Base-by-base conservation (phyloP, 352 stramenopile species). In the Phytopythium chamaehyphon region DNA sequence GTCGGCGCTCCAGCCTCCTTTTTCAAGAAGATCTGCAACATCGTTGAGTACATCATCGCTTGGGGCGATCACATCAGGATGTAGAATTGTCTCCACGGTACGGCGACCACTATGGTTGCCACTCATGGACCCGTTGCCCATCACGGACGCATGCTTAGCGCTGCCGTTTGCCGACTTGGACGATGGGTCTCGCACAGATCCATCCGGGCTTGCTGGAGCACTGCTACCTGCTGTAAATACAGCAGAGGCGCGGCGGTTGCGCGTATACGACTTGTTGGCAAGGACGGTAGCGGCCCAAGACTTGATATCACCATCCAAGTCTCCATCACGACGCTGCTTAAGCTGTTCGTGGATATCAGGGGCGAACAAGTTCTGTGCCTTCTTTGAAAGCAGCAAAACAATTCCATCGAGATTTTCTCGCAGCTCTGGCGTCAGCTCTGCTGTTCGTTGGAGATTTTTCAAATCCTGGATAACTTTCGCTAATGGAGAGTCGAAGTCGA, bases 401-500 rank as follows among this genome's bases (percentile, higher is more conserved):
- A 90, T 90, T 3, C 77, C 80, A 35, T 88, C 79, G 9, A 90
- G 61, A 50, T 90, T 88, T 58, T 86, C 76, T 14, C 73, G 69
- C 23, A 89, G 51, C 26, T 90, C 81, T 1, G 74, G 71, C 4
- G 79, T 73, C 16, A 93, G 48, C 21, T 77, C 76, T 5, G 77
- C 69, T 12, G 70, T 68, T 18, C 75, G 73, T 40, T 90, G 79
- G 21, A 92, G 51, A 36, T 78, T 84, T 51, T 87, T 92, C 9
- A 92, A 54, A 49, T 92, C 82, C 18, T 80, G 70, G 40, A 92
- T 62, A 8, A 90, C 78, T 61, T 90, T 90, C 42, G 76, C 70
- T 73, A 92, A 87, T 6, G 82, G 82, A 14, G 82, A 92, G 43
- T 90, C 76, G 44, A 92, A 88, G 47, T 92, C 82, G 10, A 92